These are phyloP conservation scores for Coniochaeta sp. DNA, from an alignment of 2,329 filamentous ascomycete species.

Conservation along the genomic window DNA sequence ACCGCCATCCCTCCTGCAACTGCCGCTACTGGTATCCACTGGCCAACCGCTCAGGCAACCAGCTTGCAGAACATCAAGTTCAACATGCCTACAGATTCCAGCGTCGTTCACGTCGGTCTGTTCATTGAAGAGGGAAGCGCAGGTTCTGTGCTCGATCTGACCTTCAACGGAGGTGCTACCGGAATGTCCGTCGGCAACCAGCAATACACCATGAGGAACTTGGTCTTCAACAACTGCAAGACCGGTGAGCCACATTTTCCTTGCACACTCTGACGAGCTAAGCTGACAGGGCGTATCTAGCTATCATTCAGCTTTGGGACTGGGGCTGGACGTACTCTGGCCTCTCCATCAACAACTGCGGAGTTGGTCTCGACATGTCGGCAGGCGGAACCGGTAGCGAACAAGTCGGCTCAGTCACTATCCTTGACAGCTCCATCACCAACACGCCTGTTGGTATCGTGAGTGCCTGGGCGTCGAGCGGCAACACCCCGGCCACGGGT, in stretches of 20 bases:
- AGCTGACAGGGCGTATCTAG: constrained; percentile 16
- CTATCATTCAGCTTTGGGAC: constrained; percentile 63
- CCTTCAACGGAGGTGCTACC: constrained; percentile 48
- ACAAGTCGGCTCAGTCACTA: constrained; percentile 60
- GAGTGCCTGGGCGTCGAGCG: constrained; percentile 42
- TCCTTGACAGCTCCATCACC: constrained; percentile 62
- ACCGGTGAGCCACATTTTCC: constrained; percentile 31
- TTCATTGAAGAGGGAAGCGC: constrained; percentile 42
- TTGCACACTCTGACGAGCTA: background rate
- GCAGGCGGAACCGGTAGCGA: constrained; percentile 39
- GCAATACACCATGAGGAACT: constrained; percentile 62
- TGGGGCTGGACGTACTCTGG: constrained; percentile 66
- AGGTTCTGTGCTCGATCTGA: constrained; percentile 43
- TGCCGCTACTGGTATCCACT: constrained; percentile 53
- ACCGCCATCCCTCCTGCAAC: constrained; percentile 40
- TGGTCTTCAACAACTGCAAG: constrained; percentile 57
- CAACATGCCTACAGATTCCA: constrained; percentile 32
- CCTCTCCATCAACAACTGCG: constrained; percentile 50
- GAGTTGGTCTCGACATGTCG: constrained; percentile 53
- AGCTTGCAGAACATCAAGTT: constrained; percentile 52
- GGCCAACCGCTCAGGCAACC: constrained; percentile 61
- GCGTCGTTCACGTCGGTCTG: constrained; percentile 45
- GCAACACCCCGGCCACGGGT: constrained; percentile 33
- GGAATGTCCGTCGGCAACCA: constrained; percentile 61
- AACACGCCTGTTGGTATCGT: constrained; percentile 58